These are phyloP conservation scores for Austroboletus rostrupii DNA, from an alignment of 1,284 basidiomycete species.

Conservation along the genomic window DNA sequence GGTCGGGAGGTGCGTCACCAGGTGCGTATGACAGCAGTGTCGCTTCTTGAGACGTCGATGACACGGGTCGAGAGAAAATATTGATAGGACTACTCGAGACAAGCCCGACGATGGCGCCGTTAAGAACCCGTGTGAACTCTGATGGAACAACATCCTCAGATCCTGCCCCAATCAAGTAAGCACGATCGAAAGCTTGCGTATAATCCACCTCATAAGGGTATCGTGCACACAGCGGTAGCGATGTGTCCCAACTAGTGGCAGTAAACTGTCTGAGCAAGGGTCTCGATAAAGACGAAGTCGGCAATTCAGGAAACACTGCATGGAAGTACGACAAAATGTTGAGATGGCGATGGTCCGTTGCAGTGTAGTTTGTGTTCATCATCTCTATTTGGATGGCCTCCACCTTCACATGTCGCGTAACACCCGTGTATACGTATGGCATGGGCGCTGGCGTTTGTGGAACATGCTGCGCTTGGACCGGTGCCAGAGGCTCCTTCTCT, in stretches of 20 bases:
- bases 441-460: not conserved
- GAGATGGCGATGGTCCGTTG: slow-evolving; percentile 73
- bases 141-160: slow-evolving; percentile 67
- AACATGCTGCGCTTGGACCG: slow-evolving; percentile 29
- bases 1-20: slow-evolving; percentile 47
- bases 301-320: slow-evolving; percentile 43
- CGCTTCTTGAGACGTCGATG: not conserved
- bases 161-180: slow-evolving; percentile 68
- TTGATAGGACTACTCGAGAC: slow-evolving; percentile 31
- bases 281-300: slow-evolving; percentile 3
- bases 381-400: slow-evolving; percentile 23
- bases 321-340: slow-evolving; percentile 83
- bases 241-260: slow-evolving; percentile 63
- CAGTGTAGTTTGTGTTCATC: slow-evolving; percentile 48
- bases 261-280: slow-evolving; percentile 30
- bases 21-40: slow-evolving; percentile 53
- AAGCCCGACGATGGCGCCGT: slow-evolving; percentile 79
- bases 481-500: slow-evolving; percentile 22
- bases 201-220: slow-evolving; percentile 68
- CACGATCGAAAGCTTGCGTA: slow-evolving; percentile 49
- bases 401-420: slow-evolving; percentile 10
- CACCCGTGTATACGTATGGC: not conserved
- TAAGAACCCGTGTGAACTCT: slow-evolving; percentile 71
- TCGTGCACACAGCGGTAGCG: slow-evolving; percentile 61
- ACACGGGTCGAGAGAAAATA: not conserved